These are phyloP conservation scores for Fraxinus americana DNA, from an alignment of 257 asterid species.

Conservation along the genomic window DNA sequence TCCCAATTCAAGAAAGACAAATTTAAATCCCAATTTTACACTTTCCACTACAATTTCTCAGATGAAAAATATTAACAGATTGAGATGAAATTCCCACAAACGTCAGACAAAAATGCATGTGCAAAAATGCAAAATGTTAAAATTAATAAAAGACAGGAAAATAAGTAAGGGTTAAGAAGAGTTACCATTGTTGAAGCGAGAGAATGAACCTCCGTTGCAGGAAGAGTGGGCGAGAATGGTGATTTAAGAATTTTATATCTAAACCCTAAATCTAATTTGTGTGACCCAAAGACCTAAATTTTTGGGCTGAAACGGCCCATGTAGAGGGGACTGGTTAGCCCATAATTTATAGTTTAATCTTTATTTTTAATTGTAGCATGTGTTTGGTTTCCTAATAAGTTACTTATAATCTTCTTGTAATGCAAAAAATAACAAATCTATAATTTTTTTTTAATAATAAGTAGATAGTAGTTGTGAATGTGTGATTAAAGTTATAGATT, in stretches of 20 bases:
- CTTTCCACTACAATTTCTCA: not conserved
- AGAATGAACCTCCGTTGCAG: not conserved
- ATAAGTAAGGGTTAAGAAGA: not conserved
- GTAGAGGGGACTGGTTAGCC: not conserved
- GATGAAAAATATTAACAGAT: not conserved
- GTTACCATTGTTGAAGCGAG: constrained; percentile 3
- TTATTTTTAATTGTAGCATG: no score
- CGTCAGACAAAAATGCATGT: not conserved
- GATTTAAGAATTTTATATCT: not conserved
- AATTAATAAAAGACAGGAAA: not conserved
- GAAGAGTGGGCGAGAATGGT: not conserved
- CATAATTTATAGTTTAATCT: not conserved
- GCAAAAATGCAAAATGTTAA: not conserved
- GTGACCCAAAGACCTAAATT: not conserved
- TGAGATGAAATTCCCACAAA: not conserved
- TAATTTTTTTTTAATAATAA: no score
- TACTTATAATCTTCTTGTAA: no score
- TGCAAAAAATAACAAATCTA: no score
- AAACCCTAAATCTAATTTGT: not conserved
- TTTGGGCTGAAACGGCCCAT: not conserved
- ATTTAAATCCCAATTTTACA: not conserved
- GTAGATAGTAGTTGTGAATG: no score
- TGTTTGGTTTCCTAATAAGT: no score
- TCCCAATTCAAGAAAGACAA: not conserved
- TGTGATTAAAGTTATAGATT: no score